Conservation (phyloP, 1,284 basidiomycete species). For the Puccinia hordei region DNA sequence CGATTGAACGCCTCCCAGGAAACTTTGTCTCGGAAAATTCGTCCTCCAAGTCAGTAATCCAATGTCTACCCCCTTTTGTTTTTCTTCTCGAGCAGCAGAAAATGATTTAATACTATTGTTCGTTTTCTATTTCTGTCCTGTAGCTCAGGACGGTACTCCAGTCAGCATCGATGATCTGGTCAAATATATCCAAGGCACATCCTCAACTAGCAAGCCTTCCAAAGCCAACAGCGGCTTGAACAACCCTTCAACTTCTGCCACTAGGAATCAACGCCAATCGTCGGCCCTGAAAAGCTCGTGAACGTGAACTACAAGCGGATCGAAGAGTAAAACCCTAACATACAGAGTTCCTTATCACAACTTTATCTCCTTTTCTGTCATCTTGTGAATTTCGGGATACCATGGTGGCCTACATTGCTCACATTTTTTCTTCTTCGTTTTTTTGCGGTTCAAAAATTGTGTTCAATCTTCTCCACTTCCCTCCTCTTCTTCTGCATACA, state of each 20-base stretch:
- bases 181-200: constrained; percentile 44
- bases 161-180: constrained; percentile 49
- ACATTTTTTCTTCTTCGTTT: background rate
- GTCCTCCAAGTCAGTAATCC: constrained; percentile 20
- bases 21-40: constrained; percentile 24
- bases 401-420: background rate
- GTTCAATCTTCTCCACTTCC: no score
- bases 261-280: background rate
- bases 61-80: background rate
- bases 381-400: background rate
- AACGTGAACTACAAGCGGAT: background rate
- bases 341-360: background rate
- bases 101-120: background rate
- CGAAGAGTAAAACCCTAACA: background rate
- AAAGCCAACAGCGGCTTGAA: constrained; percentile 26
- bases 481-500: no score
- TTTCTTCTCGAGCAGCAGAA: background rate
- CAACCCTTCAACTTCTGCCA: background rate
- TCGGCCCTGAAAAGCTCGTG: background rate
- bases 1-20: background rate
- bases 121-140: background rate
- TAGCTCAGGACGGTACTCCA: constrained; percentile 10
- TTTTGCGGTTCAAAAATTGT: background rate
- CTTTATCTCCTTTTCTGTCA: background rate
- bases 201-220: constrained; percentile 24